These are phyloP conservation scores for Batkoa obscura DNA, from an alignment of 371 early-diverging fungal genomes.

Conservation along the genomic window DNA sequence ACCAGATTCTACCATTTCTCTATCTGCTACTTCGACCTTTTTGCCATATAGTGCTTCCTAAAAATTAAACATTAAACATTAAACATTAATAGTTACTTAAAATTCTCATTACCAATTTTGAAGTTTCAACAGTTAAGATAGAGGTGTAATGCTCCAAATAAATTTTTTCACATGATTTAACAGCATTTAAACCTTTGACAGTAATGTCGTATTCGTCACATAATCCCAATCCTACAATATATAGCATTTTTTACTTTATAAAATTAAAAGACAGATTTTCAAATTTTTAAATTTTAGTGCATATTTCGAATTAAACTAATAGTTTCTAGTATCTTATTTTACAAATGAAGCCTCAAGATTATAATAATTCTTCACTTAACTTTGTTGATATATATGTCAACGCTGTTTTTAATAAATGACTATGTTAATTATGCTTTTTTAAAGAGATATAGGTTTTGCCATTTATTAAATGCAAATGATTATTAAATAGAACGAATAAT, in stretches of 20 bases:
- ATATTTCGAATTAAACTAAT: too few species aligned
- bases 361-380: too few species aligned
- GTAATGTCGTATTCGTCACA: slow-evolving; percentile 92
- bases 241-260: too few species aligned
- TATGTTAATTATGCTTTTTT: too few species aligned
- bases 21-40: slow-evolving; percentile 68
- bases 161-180: slow-evolving; percentile 68
- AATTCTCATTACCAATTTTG: slow-evolving; percentile 36
- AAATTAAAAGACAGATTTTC: background rate
- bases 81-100: background rate
- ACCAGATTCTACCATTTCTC: slow-evolving; percentile 92
- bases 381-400: too few species aligned
- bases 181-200: slow-evolving; percentile 85
- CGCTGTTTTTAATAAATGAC: too few species aligned
- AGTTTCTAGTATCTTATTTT: too few species aligned
- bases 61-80: background rate
- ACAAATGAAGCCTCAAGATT: too few species aligned
- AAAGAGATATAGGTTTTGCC: too few species aligned
- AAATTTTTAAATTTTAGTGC: background rate
- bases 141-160: slow-evolving; percentile 99
- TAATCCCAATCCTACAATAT: slow-evolving; percentile 92
- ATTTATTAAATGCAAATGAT: too few species aligned
- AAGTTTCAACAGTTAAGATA: slow-evolving; percentile 71
- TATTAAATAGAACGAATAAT: too few species aligned
- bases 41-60: slow-evolving; percentile 80